Evolutionary conservation across 1,139 yeast species (phyloP).

Genomic region (Debaryomyces coudertii): DNA sequence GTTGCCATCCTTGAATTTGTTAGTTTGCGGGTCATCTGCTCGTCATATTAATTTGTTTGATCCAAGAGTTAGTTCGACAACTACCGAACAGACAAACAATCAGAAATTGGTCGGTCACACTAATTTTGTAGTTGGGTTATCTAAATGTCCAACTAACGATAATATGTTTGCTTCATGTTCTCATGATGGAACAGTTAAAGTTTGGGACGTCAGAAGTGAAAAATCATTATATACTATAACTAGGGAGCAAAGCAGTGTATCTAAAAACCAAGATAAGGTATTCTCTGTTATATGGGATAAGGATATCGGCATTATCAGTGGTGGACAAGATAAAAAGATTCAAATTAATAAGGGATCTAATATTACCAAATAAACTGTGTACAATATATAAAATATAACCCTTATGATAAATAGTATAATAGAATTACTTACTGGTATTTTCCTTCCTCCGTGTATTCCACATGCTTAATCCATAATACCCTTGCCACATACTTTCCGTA

Average conservation of each 20-base stretch:
- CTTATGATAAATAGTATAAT: slow-evolving; percentile 2
- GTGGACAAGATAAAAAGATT: slow-evolving; percentile 90
- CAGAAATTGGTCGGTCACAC: slow-evolving; percentile 84
- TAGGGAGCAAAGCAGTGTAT: slow-evolving; percentile 54
- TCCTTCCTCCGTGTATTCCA: slow-evolving; percentile 42
- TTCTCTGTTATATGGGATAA: slow-evolving; percentile 86
- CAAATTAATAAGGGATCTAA: slow-evolving; percentile 74
- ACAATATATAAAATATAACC: slow-evolving; percentile 9
- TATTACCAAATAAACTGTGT: slow-evolving; percentile 29
- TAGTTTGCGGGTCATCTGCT: slow-evolving; percentile 94
- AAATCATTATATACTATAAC: slow-evolving; percentile 84
- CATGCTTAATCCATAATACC: slow-evolving; percentile 66
- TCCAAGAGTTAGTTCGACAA: slow-evolving; percentile 60
- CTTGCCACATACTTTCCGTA: slow-evolving; percentile 70
- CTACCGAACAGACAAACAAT: slow-evolving; percentile 46
- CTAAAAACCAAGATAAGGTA: slow-evolving; percentile 59
- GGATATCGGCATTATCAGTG: slow-evolving; percentile 83
- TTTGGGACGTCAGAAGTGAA: slow-evolving; percentile 94
- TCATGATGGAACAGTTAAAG: slow-evolving; percentile 92
- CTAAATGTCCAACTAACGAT: slow-evolving; percentile 72
- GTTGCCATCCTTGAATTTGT: slow-evolving; percentile 63
- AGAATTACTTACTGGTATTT: slow-evolving; percentile 16
- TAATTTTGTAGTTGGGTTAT: slow-evolving; percentile 82
- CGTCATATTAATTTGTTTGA: slow-evolving; percentile 94
- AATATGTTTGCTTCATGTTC: slow-evolving; percentile 88